phyloP scores from a whole-genome alignment of 2,329 filamentous ascomycete species.

The Tolypocladium pustulatum region DNA sequence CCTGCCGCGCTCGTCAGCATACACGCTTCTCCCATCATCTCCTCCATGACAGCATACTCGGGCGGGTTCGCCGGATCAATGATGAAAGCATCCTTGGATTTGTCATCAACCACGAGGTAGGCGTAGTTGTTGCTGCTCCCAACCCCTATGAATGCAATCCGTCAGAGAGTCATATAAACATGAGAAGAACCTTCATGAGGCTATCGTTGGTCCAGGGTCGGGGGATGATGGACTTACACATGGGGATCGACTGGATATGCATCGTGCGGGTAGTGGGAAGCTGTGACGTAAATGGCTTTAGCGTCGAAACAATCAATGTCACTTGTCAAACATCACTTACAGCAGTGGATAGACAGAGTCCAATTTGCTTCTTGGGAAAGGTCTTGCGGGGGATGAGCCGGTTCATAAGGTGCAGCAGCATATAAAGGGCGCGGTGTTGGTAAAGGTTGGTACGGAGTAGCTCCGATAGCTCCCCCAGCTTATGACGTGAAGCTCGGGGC shows the following conservation, averaged over 20 bases:
- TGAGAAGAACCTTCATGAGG: background rate
- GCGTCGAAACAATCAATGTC: too few species aligned
- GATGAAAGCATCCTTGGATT: slow-evolving; percentile 66
- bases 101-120: slow-evolving; percentile 70
- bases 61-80: slow-evolving; percentile 72
- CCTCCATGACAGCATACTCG: slow-evolving; percentile 43
- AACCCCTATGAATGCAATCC: slow-evolving; percentile 45
- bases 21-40: too few species aligned
- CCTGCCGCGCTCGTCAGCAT: slow-evolving; percentile 21
- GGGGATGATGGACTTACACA: slow-evolving; percentile 49
- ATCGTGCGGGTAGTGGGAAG: slow-evolving; percentile 33
- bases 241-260: slow-evolving; percentile 82
- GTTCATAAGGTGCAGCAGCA: slow-evolving; percentile 26
- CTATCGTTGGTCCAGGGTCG: too few species aligned
- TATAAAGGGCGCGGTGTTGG: slow-evolving; percentile 10
- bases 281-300: background rate
- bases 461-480: background rate
- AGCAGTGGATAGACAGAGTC: slow-evolving; percentile 6
- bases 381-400: slow-evolving; percentile 25
- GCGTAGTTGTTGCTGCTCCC: slow-evolving; percentile 75
- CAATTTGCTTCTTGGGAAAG: slow-evolving; percentile 19
- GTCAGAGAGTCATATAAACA: background rate
- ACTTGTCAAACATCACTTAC: background rate
- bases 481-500: background rate
- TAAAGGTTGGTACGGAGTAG: background rate